Base-by-base conservation (phyloP, 345 rosid genomes). In the Eucalyptus victrix region DNA sequence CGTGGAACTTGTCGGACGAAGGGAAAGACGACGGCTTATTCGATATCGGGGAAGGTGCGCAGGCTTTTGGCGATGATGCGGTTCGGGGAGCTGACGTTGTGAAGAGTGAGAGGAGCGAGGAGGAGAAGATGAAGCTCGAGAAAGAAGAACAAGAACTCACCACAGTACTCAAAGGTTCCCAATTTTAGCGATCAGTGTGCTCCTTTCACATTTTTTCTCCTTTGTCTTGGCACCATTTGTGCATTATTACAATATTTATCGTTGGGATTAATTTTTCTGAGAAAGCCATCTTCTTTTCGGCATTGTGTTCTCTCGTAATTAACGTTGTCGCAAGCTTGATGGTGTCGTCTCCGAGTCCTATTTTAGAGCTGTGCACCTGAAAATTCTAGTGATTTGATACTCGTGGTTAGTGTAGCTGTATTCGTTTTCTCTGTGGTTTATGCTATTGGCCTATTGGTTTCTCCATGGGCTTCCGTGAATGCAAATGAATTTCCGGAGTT, bases 61-160 rank as follows among this genome's bases (percentile, higher is more conserved):
- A 86, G 47, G 76, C 83, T 17, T 89, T 72, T 45, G 89, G 88
- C 60, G 94, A 89, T 37, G 62, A 18, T 26, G 44, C 30, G 87
- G 88, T 49, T 87, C 91, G 87, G 87, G 83, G 19, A 30, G 80
- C 24, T 34, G 89, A 32, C 45, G 89, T 49, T 37, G 92, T 32
- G 45, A 92, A 92, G 88, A 93, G 81, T 49, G 92, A 62, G 51
- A 65, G 49, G 88, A 91, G 24, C 15, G 91, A 90, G 88, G 94
- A 91, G 72, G 92, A 95, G 93, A 76, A 94, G 92, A 86, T 89
- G 88, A 87, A 34, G 87, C 94, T 97, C 34, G 90, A 93, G 90
- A 90, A 76, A 53, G 98, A 95, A 90, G 97, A 96, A 94, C 92
- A 95, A 54, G 92, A 93, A 86, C 97, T 97, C 81, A 86, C 90